phyloP scores from a whole-genome alignment of 805 yeast genomes.

The Nakazawaea pomicola region DNA sequence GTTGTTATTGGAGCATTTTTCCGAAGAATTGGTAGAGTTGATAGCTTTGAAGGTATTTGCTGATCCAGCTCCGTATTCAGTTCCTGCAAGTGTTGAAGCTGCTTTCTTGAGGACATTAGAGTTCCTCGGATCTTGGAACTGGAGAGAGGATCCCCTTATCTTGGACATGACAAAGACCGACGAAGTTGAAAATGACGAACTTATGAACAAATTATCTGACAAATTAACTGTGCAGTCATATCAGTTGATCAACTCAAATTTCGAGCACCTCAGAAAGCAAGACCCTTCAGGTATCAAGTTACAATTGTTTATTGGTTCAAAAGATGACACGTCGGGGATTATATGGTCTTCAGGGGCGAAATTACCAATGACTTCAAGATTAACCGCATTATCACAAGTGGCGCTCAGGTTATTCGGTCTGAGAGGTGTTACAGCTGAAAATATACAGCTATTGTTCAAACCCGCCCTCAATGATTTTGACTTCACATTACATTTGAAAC shows the following conservation, averaged over 20 bases:
- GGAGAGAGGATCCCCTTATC: slow-evolving; percentile 85
- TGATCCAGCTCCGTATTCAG: slow-evolving; percentile 78
- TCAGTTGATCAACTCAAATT: slow-evolving; percentile 59
- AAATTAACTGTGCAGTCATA: slow-evolving; percentile 55
- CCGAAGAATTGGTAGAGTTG: slow-evolving; percentile 78
- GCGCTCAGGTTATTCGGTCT: slow-evolving; percentile 47
- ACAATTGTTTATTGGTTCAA: slow-evolving; percentile 80
- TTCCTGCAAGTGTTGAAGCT: slow-evolving; percentile 72
- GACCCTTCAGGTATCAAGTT: slow-evolving; percentile 81
- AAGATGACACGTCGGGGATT: slow-evolving; percentile 81
- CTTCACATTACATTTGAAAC: slow-evolving; percentile 59
- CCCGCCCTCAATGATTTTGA: slow-evolving; percentile 86
- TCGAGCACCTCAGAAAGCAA: slow-evolving; percentile 59
- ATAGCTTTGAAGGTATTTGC: slow-evolving; percentile 80
- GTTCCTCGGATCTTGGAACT: slow-evolving; percentile 82
- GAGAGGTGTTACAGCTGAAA: slow-evolving; percentile 22
- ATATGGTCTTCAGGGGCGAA: slow-evolving; percentile 54
- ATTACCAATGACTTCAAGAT: slow-evolving; percentile 78
- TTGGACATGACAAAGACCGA: slow-evolving; percentile 64
- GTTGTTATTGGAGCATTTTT: slow-evolving; percentile 61
- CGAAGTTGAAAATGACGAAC: slow-evolving; percentile 27
- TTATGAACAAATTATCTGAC: slow-evolving; percentile 48
- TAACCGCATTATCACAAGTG: slow-evolving; percentile 82
- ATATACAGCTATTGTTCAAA: slow-evolving; percentile 58
- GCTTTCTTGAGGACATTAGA: slow-evolving; percentile 76